These are phyloP conservation scores for Withania somnifera DNA, from an alignment of 305 asterid species.

Conservation along the genomic window DNA sequence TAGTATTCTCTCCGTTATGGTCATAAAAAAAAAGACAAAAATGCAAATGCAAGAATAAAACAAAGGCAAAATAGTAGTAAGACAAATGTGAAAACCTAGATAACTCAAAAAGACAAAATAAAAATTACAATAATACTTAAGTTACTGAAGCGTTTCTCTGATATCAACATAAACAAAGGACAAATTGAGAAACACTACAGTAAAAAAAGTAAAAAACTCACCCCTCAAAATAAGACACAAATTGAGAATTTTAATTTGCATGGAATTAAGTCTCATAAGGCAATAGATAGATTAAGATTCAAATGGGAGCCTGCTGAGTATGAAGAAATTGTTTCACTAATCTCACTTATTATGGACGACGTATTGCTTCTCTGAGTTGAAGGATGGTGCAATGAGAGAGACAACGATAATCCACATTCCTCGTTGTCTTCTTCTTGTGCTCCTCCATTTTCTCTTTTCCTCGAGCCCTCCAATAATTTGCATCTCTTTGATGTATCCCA, in stretches of 20 bases:
- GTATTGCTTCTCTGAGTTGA: conserved; percentile 10
- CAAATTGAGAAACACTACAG: background rate
- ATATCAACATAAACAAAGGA: background rate
- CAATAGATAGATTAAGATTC: conserved; percentile 20
- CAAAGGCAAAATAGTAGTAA: background rate
- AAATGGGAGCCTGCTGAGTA: background rate
- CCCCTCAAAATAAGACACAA: background rate
- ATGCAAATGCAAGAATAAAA: background rate
- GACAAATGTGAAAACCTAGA: background rate
- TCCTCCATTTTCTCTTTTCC: background rate
- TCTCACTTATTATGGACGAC: conserved; percentile 15
- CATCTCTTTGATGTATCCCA: background rate
- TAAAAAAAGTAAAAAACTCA: background rate
- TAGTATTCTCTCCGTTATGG: too few species aligned
- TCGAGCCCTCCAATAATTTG: background rate
- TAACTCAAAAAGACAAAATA: background rate
- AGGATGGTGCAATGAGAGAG: conserved; percentile 22
- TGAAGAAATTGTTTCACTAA: conserved; percentile 10
- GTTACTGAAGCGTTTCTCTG: background rate
- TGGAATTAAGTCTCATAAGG: background rate
- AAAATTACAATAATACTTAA: background rate
- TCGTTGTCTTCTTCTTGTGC: background rate
- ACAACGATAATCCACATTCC: conserved; percentile 13
- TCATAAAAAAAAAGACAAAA: background rate
- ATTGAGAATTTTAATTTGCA: background rate